These are phyloP conservation scores for Begonia loranthoides DNA, from an alignment of 306 rosid genomes.

Conservation along the genomic window DNA sequence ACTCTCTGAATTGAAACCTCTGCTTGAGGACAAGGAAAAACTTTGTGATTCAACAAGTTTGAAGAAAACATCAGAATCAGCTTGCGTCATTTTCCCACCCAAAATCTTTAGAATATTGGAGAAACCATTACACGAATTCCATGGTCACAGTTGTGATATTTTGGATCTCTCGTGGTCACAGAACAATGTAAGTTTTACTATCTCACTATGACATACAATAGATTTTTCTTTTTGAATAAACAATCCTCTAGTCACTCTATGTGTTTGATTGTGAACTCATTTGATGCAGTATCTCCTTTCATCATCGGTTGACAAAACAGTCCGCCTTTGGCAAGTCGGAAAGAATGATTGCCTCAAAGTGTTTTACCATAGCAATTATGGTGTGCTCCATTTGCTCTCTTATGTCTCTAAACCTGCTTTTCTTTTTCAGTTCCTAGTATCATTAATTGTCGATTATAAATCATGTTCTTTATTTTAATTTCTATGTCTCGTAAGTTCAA, in stretches of 20 bases:
- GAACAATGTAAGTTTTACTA: constrained; percentile 59
- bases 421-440: too few relatives aligned
- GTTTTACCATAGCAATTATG: constrained; percentile 85
- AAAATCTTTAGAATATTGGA: constrained; percentile 67
- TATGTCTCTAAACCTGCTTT: background rate
- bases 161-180: constrained; percentile 92
- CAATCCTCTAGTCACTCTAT: background rate
- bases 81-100: constrained; percentile 75
- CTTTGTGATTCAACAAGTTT: constrained; percentile 27
- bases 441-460: too few relatives aligned
- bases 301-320: constrained; percentile 79
- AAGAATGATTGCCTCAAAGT: constrained; percentile 54
- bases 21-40: constrained; percentile 59
- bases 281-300: constrained; percentile 71
- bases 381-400: constrained; percentile 22
- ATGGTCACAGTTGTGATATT: constrained; percentile 65
- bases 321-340: constrained; percentile 81
- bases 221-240: background rate
- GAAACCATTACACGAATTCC: constrained; percentile 72
- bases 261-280: constrained; percentile 7
- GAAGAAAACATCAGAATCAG: constrained; percentile 69
- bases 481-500: constrained; percentile 1
- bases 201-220: background rate
- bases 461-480: constrained; percentile 10
- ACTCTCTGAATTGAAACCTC: constrained; percentile 65